Conservation (phyloP, 169 alveolate species). For the Plasmodium coatneyi region DNA sequence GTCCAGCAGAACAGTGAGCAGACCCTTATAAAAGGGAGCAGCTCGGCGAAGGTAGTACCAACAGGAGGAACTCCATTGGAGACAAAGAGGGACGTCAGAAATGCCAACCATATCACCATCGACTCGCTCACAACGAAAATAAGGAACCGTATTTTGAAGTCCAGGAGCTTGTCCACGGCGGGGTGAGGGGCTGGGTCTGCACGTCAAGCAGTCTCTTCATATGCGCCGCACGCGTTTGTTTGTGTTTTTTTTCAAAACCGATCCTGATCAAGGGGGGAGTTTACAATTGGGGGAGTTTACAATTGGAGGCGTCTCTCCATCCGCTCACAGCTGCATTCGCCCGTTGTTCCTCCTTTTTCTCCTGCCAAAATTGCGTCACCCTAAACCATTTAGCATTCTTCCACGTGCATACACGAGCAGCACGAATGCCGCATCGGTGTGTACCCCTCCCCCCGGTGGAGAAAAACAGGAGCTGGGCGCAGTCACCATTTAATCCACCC, state of each 20-base stretch:
- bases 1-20: background rate
- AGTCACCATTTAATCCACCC: background rate
- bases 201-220: too few relatives aligned
- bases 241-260: background rate
- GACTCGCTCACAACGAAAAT: constrained; percentile 41
- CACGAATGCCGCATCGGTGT: background rate
- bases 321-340: too few relatives aligned
- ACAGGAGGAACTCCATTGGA: background rate
- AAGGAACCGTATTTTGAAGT: constrained; percentile 34
- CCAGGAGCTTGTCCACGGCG: constrained; percentile 58
- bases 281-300: too few relatives aligned
- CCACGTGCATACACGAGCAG: background rate
- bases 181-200: background rate
- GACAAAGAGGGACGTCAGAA: background rate
- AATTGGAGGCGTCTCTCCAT: too few relatives aligned
- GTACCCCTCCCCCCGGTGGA: background rate
- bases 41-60: background rate
- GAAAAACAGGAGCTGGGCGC: background rate
- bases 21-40: background rate
- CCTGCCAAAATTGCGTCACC: background rate
- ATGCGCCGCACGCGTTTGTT: background rate
- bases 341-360: background rate
- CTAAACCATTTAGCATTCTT: background rate
- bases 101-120: background rate
- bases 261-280: too few relatives aligned